A percentile compares a stretch with the other conserved stretches of the same genome.
phyloP scores from a whole-genome alignment of 2,329 filamentous ascomycete genomes.

The Aspergillus chevalieri region DNA sequence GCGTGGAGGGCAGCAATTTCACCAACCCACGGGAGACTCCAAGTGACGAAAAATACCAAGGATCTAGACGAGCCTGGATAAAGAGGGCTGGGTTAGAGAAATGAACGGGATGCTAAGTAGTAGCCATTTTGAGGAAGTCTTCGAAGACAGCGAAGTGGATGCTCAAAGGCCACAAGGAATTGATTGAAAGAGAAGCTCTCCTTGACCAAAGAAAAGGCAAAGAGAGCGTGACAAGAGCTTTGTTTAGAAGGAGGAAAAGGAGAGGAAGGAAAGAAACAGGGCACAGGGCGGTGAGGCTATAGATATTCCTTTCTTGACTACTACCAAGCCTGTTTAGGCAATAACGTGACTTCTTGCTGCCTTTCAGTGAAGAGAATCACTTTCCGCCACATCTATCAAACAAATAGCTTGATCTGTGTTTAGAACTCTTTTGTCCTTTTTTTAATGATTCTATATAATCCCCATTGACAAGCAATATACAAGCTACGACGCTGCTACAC shows the following conservation, averaged over 20 bases:
- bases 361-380: too few relatives aligned
- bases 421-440: too few relatives aligned
- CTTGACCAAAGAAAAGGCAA: background rate
- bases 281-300: background rate
- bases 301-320: background rate
- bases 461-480: too few relatives aligned
- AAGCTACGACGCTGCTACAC: constrained; percentile 31
- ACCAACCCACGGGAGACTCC: background rate
- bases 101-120: background rate
- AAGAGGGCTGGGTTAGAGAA: background rate
- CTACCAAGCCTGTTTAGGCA: background rate
- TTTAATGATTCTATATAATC: too few relatives aligned
- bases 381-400: too few relatives aligned
- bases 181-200: background rate
- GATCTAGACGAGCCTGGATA: background rate
- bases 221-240: background rate
- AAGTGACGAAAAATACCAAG: background rate
- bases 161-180: background rate
- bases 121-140: background rate
- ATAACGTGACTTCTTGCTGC: background rate
- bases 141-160: background rate
- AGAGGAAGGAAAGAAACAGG: background rate
- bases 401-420: too few relatives aligned
- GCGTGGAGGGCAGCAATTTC: background rate
- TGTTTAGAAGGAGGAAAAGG: background rate